These are phyloP conservation scores for Heliosperma pusillum DNA, from an alignment of 148 eudicot species.

Conservation along the genomic window DNA sequence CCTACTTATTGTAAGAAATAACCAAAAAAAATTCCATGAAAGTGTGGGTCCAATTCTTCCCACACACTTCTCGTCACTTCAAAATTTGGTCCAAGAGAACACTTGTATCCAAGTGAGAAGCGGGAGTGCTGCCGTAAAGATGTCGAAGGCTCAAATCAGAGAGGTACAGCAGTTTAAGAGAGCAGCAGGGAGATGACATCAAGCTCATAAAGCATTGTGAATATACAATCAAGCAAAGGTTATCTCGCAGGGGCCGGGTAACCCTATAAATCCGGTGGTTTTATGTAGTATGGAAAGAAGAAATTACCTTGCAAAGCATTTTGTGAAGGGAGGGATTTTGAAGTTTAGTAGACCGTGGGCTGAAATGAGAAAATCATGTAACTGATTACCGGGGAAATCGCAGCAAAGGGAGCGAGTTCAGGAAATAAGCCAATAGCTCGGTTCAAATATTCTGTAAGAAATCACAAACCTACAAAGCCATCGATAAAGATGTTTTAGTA, in stretches of 20 bases:
- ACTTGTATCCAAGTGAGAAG: background rate
- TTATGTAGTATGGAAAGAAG: background rate
- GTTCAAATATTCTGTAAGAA: slow-evolving; percentile 25
- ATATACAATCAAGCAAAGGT: background rate
- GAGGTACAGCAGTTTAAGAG: background rate
- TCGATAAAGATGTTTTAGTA: slow-evolving; percentile 88
- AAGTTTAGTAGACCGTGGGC: slow-evolving; percentile 90
- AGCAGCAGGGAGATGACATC: too few relatives aligned
- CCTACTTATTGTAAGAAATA: too few relatives aligned
- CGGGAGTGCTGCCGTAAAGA: background rate
- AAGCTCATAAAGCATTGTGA: background rate
- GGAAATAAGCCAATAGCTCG: background rate
- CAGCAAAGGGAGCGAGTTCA: background rate
- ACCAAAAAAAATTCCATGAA: too few relatives aligned
- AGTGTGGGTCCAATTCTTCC: too few relatives aligned
- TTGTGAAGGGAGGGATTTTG: too few relatives aligned
- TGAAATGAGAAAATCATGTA: slow-evolving; percentile 35
- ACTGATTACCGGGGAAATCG: background rate
- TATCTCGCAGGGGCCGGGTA: background rate
- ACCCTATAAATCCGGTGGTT: background rate
- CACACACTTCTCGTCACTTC: too few relatives aligned
- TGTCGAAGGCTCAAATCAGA: background rate
- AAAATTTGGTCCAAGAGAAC: too few relatives aligned
- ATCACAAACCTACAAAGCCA: slow-evolving; percentile 99
- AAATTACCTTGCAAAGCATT: slow-evolving; percentile 81